Percentiles rank a stretch among this genome's conserved stretches.
Evolutionary conservation across 331 rosid genomes (phyloP).

Genomic region (Saraca asoca): DNA sequence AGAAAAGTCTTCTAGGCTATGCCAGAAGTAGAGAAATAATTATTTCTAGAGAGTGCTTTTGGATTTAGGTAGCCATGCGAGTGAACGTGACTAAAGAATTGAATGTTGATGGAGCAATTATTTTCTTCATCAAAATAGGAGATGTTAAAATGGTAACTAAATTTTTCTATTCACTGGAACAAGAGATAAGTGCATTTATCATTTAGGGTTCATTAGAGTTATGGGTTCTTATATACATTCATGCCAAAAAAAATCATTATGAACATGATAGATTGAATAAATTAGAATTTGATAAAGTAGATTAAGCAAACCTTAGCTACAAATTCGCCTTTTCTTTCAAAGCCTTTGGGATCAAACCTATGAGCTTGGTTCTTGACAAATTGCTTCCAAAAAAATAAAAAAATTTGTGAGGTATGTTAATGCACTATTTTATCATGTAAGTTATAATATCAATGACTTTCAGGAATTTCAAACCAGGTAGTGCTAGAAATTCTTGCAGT

Average conservation of each 20-base stretch:
- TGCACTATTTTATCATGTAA: not conserved
- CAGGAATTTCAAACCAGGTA: constrained; percentile 1
- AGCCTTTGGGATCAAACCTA: not conserved
- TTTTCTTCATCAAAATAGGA: too few species aligned
- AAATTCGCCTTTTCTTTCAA: not conserved
- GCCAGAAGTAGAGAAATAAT: not conserved
- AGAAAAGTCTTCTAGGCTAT: too few species aligned
- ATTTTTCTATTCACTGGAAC: too few species aligned
- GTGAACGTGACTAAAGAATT: too few species aligned
- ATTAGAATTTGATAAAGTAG: not conserved
- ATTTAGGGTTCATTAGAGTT: not conserved
- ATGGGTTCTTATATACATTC: too few species aligned
- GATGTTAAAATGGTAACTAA: too few species aligned
- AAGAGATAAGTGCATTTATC: not conserved
- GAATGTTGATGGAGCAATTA: too few species aligned
- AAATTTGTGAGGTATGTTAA: not conserved
- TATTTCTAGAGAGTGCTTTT: not conserved
- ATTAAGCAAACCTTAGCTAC: not conserved
- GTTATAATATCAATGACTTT: not conserved
- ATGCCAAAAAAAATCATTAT: too few species aligned
- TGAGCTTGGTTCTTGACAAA: not conserved
- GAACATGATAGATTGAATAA: not conserved
- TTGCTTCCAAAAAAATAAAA: not conserved
- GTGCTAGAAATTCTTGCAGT: constrained; percentile 10
- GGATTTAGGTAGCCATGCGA: not conserved